phyloP scores from a whole-genome alignment of 768 basidiomycete species.

The Psilocybe cyanescens region DNA sequence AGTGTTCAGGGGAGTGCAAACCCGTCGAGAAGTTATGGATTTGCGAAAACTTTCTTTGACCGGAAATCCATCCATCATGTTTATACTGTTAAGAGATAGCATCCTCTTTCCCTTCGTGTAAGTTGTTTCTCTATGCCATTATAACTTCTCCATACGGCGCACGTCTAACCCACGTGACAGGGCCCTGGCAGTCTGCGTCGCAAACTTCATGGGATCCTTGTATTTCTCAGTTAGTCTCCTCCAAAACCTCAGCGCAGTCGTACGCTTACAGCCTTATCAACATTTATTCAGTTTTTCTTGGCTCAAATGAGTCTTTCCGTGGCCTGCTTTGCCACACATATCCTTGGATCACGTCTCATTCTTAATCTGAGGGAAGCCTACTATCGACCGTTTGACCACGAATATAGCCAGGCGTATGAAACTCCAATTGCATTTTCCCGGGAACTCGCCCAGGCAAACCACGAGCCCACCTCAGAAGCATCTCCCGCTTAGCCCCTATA shows the following conservation, averaged over 20 bases:
- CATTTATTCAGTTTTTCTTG: background rate
- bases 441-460: background rate
- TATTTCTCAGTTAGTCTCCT: background rate
- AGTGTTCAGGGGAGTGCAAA: background rate
- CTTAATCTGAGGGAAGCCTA: slow-evolving; percentile 6
- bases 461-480: background rate
- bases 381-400: slow-evolving; percentile 4
- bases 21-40: background rate
- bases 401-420: background rate
- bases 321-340: slow-evolving; percentile 1
- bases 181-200: background rate
- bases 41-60: background rate
- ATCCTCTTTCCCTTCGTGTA: slow-evolving; percentile 1
- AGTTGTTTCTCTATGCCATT: background rate
- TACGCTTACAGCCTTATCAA: background rate
- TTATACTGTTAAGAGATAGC: slow-evolving; percentile 5
- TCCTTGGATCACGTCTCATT: slow-evolving; percentile 1
- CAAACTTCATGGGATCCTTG: background rate
- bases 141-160: background rate
- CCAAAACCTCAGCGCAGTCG: background rate
- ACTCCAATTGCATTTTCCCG: background rate
- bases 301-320: background rate
- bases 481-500: no score
- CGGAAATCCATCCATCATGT: background rate
- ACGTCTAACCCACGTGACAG: background rate